These are phyloP conservation scores for Begonia loranthoides DNA, from an alignment of 306 rosid species.

Conservation along the genomic window DNA sequence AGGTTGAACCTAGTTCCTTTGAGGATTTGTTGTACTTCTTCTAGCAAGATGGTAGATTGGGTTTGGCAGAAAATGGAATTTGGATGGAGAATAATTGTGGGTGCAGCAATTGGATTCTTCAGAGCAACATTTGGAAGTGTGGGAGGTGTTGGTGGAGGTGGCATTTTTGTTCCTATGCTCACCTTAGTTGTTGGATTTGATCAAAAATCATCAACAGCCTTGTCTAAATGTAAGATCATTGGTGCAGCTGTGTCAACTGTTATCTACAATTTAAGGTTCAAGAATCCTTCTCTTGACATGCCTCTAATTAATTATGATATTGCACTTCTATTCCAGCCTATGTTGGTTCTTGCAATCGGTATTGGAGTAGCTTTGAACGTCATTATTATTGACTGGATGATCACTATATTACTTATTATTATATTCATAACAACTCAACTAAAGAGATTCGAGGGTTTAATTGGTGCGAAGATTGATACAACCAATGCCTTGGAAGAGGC, in stretches of 20 bases:
- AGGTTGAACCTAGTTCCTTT: slow-evolving; percentile 10
- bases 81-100: too few relatives aligned
- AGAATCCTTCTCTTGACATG: slow-evolving; percentile 58
- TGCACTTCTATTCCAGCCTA: slow-evolving; percentile 71
- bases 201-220: too few relatives aligned
- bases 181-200: too few relatives aligned
- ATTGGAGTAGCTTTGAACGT: slow-evolving; percentile 70
- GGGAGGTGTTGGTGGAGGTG: too few relatives aligned
- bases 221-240: slow-evolving; percentile 76
- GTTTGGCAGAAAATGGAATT: too few relatives aligned
- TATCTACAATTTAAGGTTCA: slow-evolving; percentile 49
- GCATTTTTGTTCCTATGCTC: too few relatives aligned
- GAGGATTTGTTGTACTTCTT: slow-evolving; percentile 18
- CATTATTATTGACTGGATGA: slow-evolving; percentile 69
- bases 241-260: slow-evolving; percentile 66
- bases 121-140: too few relatives aligned
- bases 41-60: slow-evolving; percentile 28
- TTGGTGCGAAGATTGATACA: slow-evolving; percentile 86
- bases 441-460: slow-evolving; percentile 91
- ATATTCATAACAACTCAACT: slow-evolving; percentile 62
- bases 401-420: slow-evolving; percentile 47
- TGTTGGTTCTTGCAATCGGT: slow-evolving; percentile 78
- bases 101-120: too few relatives aligned
- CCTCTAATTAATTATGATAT: slow-evolving; percentile 71
- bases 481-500: too few relatives aligned